Evolutionary conservation across 179 eudicot species (phyloP).

Genomic region (Silene coronaria): DNA sequence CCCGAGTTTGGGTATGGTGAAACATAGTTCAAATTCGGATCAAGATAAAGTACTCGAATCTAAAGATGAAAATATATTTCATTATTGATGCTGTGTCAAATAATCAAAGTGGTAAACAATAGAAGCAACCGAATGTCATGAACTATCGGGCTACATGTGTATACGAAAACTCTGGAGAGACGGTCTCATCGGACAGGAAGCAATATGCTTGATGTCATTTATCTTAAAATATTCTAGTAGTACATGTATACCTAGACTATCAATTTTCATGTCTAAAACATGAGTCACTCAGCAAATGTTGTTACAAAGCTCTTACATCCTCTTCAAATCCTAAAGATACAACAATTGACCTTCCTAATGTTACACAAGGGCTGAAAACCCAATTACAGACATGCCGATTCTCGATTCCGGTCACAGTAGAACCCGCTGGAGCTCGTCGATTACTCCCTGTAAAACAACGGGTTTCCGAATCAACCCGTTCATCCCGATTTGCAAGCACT

Average conservation of each 20-base stretch:
- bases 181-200: neutral
- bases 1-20: too few relatives aligned
- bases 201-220: neutral
- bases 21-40: too few relatives aligned
- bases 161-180: too few relatives aligned
- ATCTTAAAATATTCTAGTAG: neutral
- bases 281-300: neutral
- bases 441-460: slow-evolving; percentile 34
- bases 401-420: slow-evolving; percentile 19
- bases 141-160: too few relatives aligned
- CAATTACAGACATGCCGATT: neutral
- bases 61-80: too few relatives aligned
- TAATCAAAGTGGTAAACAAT: too few relatives aligned
- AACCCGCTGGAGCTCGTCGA: slow-evolving; percentile 40
- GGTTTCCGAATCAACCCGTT: slow-evolving; percentile 47
- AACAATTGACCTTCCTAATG: neutral
- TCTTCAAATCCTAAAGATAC: neutral
- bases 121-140: too few relatives aligned
- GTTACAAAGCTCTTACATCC: neutral
- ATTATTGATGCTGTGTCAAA: too few relatives aligned
- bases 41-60: too few relatives aligned
- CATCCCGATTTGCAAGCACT: slow-evolving; percentile 38
- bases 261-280: slow-evolving; percentile 3
- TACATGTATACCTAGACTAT: neutral
- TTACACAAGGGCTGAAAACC: neutral